These are phyloP conservation scores for Scolecobasidium constrictum DNA, from an alignment of 2,329 filamentous ascomycete genomes.

Conservation along the genomic window DNA sequence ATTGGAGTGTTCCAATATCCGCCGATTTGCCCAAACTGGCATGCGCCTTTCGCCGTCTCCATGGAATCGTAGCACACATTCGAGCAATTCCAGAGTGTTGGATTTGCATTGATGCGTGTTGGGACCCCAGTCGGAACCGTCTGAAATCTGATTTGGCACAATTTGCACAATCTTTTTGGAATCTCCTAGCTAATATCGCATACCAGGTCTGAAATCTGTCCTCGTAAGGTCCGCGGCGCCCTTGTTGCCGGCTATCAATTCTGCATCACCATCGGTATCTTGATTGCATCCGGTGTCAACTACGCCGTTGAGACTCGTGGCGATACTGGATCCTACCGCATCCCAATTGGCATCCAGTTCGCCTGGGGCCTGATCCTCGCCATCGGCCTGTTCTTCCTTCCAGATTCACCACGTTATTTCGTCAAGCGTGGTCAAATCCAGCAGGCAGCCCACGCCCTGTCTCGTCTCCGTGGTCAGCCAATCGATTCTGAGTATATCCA, in stretches of 20 bases:
- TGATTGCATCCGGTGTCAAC: conserved; percentile 63
- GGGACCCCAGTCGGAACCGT: no score
- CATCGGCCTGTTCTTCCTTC: conserved; percentile 61
- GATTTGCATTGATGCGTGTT: no score
- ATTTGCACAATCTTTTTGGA: conserved; percentile 47
- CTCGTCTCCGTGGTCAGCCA: conserved; percentile 64
- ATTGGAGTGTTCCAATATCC: no score
- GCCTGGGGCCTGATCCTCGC: conserved; percentile 68
- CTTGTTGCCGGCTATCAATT: conserved; percentile 78
- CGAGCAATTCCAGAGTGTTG: no score
- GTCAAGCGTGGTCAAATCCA: conserved; percentile 67
- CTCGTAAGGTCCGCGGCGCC: conserved; percentile 44
- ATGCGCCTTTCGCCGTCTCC: no score
- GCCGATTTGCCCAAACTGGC: no score
- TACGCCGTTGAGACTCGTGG: conserved; percentile 55
- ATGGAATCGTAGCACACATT: no score
- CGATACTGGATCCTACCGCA: conserved; percentile 62
- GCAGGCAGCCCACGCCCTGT: conserved; percentile 50
- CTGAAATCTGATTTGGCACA: no score
- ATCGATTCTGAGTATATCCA: conserved; percentile 63
- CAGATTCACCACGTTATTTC: conserved; percentile 77
- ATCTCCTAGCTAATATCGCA: conserved; percentile 46
- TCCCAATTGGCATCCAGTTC: conserved; percentile 72
- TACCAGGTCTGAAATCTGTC: not conserved
- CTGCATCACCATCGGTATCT: conserved; percentile 68